Percentiles rank a stretch among this genome's conserved stretches.
These are phyloP conservation scores for Pochonia chlamydosporia DNA, from an alignment of 2,329 filamentous ascomycete species.

Conservation along the genomic window DNA sequence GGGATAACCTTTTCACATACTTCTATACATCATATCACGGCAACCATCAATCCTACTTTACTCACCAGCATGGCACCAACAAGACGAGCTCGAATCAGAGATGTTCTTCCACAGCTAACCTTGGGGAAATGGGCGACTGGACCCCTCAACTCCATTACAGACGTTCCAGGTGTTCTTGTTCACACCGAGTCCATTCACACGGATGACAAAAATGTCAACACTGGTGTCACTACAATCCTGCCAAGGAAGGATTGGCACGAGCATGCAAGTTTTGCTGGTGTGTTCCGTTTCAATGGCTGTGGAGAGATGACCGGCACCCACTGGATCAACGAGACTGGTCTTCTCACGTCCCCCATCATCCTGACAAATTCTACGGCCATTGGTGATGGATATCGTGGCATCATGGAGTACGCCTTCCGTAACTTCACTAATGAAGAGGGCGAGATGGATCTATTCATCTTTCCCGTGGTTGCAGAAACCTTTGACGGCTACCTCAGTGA, in stretches of 20 bases:
- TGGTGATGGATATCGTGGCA: constrained; percentile 52
- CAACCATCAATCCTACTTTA: neutral
- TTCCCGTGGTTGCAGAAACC: constrained; percentile 57
- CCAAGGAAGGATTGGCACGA: constrained; percentile 38
- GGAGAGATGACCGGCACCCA: constrained; percentile 57
- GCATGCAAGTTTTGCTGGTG: constrained; percentile 37
- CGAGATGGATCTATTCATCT: constrained; percentile 45
- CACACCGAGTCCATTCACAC: constrained; percentile 36
- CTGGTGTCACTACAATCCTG: constrained; percentile 43
- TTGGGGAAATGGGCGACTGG: constrained; percentile 38
- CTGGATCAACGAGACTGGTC: constrained; percentile 56
- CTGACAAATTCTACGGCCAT: constrained; percentile 54
- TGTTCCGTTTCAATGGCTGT: constrained; percentile 58
- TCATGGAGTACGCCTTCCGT: constrained; percentile 49
- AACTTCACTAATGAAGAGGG: constrained; percentile 36
- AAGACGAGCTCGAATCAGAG: constrained; percentile 24
- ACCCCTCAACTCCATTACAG: constrained; percentile 43
- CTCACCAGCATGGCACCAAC: neutral
- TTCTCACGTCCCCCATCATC: constrained; percentile 53
- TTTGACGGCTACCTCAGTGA: constrained; percentile 59
- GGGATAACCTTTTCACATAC: no score
- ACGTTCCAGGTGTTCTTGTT: constrained; percentile 42
- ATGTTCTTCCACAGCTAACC: constrained; percentile 36
- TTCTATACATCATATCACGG: no score
- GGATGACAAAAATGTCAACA: constrained; percentile 34